Evolutionary conservation across 2,329 filamentous ascomycete genomes (phyloP), one percentile per base, ranked within the genome.

Genomic region (Ilyonectria mors-panacis): DNA sequence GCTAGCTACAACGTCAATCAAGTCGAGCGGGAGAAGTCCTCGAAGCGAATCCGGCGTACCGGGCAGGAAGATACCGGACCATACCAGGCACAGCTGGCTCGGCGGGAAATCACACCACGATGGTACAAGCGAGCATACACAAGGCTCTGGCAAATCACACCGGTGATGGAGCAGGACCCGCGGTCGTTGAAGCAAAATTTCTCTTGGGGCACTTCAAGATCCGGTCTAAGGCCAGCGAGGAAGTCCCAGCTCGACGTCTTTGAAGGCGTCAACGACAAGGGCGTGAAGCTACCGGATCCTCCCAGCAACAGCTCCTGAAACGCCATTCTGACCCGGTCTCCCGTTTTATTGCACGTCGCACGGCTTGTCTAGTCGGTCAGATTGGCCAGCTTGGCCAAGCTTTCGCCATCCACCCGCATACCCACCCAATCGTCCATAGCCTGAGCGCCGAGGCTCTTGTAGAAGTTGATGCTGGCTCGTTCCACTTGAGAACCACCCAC

Each of bases 401-500:
- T 87, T 17, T 92, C 88, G 3, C 90, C 88, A 65, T 94, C 92
- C 1, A 94, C 90, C 37, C 93, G 87, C 88, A 95, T 90, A 2
- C 88, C 89, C 17, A 93, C 87, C 93, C 93, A 95, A 65, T 92
- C 91, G 67, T 85, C 83, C 91, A 91, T 89, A 71, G 84, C 82
- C 72, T 81, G 85, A 1, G 93, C 93, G 1, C 93, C 93, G 59
- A 91, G 87, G 66, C 84, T 86, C 80, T 91, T 85, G 78, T 98
- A 98, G 77, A 98, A 98, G 74, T 91, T 86, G 82, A 98, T 93
- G 79, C 92, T 95, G 8, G 94, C 84, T 93, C 89, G 78, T 98
- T 98, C 94, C 94, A 97, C 82, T 93, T 95, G 75, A 98, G 81
- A 69, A 97, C 96, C 71, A 87, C 91, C 95, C 95, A 98, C 78